Conservation (phyloP, 768 basidiomycete genomes). For the Leccinum uliginosum region DNA sequence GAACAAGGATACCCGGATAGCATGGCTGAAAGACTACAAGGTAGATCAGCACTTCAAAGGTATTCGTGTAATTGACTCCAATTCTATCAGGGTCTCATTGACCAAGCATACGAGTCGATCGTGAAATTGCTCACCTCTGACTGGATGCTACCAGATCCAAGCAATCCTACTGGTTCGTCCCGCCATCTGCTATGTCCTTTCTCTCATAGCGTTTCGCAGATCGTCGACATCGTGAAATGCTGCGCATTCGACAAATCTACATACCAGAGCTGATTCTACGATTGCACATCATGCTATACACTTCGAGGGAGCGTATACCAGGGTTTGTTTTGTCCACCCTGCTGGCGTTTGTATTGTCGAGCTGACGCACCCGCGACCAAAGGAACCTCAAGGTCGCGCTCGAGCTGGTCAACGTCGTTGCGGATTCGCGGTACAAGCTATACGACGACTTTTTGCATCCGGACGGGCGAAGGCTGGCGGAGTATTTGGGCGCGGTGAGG, state of each 20-base stretch:
- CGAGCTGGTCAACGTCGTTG: constrained; percentile 77
- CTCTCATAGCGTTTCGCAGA: constrained; percentile 37
- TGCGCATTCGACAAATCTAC: constrained; percentile 83
- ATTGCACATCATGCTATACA: constrained; percentile 67
- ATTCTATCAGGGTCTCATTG: constrained; percentile 47
- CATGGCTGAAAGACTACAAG: constrained; percentile 65
- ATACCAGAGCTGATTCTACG: constrained; percentile 87
- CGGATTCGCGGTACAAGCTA: constrained; percentile 80
- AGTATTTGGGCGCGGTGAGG: constrained; percentile 72
- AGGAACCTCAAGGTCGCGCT: constrained; percentile 78
- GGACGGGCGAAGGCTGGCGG: constrained; percentile 56
- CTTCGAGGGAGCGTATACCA: constrained; percentile 59
- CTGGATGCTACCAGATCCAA: constrained; percentile 64
- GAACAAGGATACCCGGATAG: constrained; percentile 52
- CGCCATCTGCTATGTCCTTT: background rate
- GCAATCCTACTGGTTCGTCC: constrained; percentile 34
- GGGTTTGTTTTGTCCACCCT: constrained; percentile 45
- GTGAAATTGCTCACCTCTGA: constrained; percentile 70
- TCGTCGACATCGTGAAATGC: constrained; percentile 59
- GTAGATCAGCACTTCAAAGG: constrained; percentile 27
- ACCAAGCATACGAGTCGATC: constrained; percentile 61
- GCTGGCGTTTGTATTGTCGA: background rate
- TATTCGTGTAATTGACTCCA: background rate
- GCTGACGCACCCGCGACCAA: constrained; percentile 1
- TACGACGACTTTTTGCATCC: constrained; percentile 77